Evolutionary conservation across 192 early-diverging fungal species (phyloP), one percentile per base, ranked within the genome.

Genomic region (Obelidium mucronatum): DNA sequence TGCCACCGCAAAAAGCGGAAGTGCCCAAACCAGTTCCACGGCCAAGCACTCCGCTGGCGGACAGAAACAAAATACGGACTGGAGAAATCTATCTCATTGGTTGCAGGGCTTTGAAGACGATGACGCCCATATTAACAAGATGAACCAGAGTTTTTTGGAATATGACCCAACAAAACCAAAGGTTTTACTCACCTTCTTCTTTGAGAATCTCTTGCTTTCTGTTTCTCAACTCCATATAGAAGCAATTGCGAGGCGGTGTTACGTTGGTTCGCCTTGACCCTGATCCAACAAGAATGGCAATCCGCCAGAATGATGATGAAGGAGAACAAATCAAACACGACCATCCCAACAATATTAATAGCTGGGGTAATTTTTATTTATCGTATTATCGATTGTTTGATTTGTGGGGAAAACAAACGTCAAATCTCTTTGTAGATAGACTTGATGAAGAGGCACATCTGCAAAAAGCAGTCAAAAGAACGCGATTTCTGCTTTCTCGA

Each of bases 81-180:
- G 72, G 62, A n/a, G n/a, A 31, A 36, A 22, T 28, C 40, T 74
- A 13, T 62, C 72, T 2, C 72, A 59, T 6, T 74, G 72, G 72
- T 39, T 74, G 36, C 72, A 74, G n/a, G 70, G 55, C 54, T 72
- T 72, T 39, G 70, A 72, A 58, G 60, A 74, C n/a, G 40, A 60
- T 2, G 58, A 74, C 28, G 6, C 58, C 39, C 22, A 1, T 22
- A 60, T 62, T 36, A 35, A 59, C 42, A 54, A 59, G 22, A 15
- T 33, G 40, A 40, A 63, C 40, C 55, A 74, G n/a, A 63, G 60
- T 40, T 60, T 31, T 13, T 26, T 62, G 17, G 37, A 74, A 19
- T 59, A 72, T 39, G 3, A 22, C 0, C 22, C 31, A 30, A 22
- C 4, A 56, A 72, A 72, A 34, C 28, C 28, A 42, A 48, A 68